Percentiles rank a stretch among this genome's conserved stretches.
Evolutionary conservation across 1,284 basidiomycete genomes (phyloP).

Genomic region (Sporisorium graminicola): DNA sequence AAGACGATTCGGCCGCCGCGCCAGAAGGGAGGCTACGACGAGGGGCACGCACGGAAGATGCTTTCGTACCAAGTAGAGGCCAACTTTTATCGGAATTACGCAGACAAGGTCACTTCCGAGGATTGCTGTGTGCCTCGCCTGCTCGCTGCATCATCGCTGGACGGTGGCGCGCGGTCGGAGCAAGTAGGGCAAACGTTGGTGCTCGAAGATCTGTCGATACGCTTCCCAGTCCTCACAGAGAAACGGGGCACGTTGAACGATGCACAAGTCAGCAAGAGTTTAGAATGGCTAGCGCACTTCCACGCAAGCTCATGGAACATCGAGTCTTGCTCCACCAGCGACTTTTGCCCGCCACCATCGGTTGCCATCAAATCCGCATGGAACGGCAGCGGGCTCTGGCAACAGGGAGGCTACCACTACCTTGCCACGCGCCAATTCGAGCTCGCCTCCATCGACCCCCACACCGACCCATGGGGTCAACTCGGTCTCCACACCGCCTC

Average conservation of each 20-base stretch:
- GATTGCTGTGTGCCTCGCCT: conserved; percentile 19
- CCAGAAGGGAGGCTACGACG: conserved; percentile 19
- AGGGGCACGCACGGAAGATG: conserved; percentile 50
- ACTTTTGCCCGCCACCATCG: conserved; percentile 25
- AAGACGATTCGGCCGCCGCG: conserved; percentile 34
- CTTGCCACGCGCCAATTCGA: conserved; percentile 31
- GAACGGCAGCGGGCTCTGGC: conserved; percentile 39
- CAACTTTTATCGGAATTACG: conserved; percentile 47
- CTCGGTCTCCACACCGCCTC: conserved; percentile 34
- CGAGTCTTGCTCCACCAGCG: background rate
- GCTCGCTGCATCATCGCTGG: conserved; percentile 8
- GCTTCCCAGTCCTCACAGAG: conserved; percentile 26
- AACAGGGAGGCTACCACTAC: conserved; percentile 53
- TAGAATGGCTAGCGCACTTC: conserved; percentile 43
- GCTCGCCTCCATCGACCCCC: conserved; percentile 25
- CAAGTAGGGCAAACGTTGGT: conserved; percentile 14
- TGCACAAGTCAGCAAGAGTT: conserved; percentile 18
- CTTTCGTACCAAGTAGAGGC: conserved; percentile 47
- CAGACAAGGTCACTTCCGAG: background rate
- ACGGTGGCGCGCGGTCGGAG: background rate
- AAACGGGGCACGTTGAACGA: conserved; percentile 26
- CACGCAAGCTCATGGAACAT: conserved; percentile 35
- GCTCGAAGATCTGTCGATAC: conserved; percentile 24
- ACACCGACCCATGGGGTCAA: conserved; percentile 16
- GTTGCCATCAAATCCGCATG: conserved; percentile 3